Evolutionary conservation across 2,329 filamentous ascomycete genomes (phyloP).

Genomic region (Fusarium tanahbumbuense): DNA sequence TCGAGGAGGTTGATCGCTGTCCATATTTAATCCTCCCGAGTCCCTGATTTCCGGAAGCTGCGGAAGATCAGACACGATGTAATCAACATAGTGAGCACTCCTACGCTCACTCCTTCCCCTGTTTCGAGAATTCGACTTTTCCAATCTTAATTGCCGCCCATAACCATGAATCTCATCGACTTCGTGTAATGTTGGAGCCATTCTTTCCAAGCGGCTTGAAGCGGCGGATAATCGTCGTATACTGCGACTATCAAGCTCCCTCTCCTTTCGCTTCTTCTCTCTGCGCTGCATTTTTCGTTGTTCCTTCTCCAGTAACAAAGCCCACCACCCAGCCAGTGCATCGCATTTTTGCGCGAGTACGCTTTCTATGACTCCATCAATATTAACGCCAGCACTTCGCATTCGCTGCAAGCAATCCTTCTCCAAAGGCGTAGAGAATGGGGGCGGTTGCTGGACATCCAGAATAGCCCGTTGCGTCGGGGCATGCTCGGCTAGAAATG

Average conservation of each 20-base stretch:
- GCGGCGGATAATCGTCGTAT: conserved; percentile 87
- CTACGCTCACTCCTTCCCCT: conserved; percentile 83
- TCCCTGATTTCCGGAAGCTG: conserved; percentile 74
- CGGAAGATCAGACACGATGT: conserved; percentile 79
- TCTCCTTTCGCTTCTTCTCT: conserved; percentile 86
- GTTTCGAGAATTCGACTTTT: conserved; percentile 67
- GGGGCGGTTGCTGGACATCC: conserved; percentile 80
- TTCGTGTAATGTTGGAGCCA: conserved; percentile 80
- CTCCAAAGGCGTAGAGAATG: conserved; percentile 87
- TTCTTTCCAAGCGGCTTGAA: conserved; percentile 84
- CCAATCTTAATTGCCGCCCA: conserved; percentile 57
- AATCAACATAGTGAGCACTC: conserved; percentile 72
- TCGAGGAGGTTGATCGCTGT: conserved; percentile 68
- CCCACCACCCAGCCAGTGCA: conserved; percentile 94
- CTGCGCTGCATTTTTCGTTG: conserved; percentile 83
- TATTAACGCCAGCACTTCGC: conserved; percentile 92
- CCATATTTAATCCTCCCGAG: conserved; percentile 57
- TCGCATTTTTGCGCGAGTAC: conserved; percentile 92
- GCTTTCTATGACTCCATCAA: conserved; percentile 93
- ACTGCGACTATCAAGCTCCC: conserved; percentile 82
- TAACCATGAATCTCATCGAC: conserved; percentile 80
- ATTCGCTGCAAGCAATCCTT: conserved; percentile 93
- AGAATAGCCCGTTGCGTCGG: conserved; percentile 90
- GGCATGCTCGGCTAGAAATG: conserved; percentile 89
- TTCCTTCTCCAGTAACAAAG: conserved; percentile 92